phyloP scores from a whole-genome alignment of 352 stramenopile species.

The Pythium volutum region DNA sequence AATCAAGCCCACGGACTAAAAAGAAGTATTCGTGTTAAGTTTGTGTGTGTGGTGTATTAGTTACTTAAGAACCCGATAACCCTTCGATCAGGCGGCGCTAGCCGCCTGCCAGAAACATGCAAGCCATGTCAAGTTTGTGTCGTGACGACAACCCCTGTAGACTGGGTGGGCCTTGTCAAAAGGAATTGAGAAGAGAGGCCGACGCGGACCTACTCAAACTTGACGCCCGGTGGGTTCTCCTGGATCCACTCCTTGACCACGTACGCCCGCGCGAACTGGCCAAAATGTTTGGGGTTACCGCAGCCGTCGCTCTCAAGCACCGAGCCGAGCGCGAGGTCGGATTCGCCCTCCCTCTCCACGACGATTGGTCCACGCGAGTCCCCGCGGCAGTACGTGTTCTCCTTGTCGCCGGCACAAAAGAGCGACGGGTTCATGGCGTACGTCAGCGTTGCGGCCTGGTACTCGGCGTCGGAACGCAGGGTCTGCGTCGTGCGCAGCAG shows the following conservation, averaged over 20 bases:
- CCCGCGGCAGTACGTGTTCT: constrained; percentile 1
- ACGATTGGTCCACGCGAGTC: not conserved
- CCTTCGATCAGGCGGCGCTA: too few relatives aligned
- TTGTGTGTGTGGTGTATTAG: too few relatives aligned
- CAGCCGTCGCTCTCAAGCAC: not conserved
- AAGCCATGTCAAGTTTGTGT: too few relatives aligned
- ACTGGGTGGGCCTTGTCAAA: too few relatives aligned
- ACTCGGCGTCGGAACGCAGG: not conserved
- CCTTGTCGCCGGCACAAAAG: not conserved
- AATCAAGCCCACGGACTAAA: too few relatives aligned
- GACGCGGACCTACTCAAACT: constrained; percentile 7
- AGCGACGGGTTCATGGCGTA: not conserved
- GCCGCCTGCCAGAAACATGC: too few relatives aligned
- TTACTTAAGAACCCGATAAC: too few relatives aligned
- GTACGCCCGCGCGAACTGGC: constrained; percentile 1
- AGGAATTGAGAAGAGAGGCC: too few relatives aligned
- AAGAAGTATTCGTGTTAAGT: too few relatives aligned
- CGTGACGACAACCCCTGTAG: too few relatives aligned
- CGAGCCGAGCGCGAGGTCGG: constrained; percentile 1
- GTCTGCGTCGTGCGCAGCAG: constrained; percentile 2
- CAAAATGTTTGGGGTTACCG: not conserved
- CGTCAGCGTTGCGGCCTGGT: not conserved
- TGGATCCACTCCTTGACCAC: constrained; percentile 4
- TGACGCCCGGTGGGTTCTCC: constrained; percentile 3
- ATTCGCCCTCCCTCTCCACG: not conserved